These are phyloP conservation scores for Erodium moschatum DNA, from an alignment of 441 rosid genomes.

Conservation along the genomic window DNA sequence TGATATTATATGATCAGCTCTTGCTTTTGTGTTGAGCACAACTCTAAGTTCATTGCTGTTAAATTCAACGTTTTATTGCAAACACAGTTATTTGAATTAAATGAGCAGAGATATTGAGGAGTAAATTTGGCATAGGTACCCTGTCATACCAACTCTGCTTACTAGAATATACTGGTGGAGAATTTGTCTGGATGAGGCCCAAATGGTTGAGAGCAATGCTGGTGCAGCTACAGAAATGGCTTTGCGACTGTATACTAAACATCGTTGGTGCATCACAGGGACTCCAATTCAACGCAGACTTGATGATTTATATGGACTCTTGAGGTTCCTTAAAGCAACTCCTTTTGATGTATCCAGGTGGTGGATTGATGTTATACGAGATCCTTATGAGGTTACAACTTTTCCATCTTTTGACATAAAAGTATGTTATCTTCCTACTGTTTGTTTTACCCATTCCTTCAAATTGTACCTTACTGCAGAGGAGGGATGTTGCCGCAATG, in stretches of 20 bases:
- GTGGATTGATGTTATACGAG: constrained; percentile 87
- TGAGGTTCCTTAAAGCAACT: constrained; percentile 68
- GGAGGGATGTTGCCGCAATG: constrained; percentile 57
- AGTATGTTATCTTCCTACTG: constrained; percentile 1
- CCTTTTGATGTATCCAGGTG: constrained; percentile 77
- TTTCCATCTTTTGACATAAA: constrained; percentile 5
- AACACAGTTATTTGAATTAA: too few relatives aligned
- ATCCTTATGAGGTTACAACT: constrained; percentile 72
- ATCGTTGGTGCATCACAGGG: constrained; percentile 94
- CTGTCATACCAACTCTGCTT: constrained; percentile 80
- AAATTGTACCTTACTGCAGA: constrained; percentile 34
- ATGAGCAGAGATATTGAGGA: not conserved
- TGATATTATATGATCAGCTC: too few relatives aligned
- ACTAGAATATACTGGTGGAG: constrained; percentile 98
- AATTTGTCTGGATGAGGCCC: constrained; percentile 96
- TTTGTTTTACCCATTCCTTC: constrained; percentile 13
- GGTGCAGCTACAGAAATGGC: constrained; percentile 98
- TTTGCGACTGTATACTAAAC: constrained; percentile 60
- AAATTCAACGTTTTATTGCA: too few relatives aligned
- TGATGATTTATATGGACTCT: constrained; percentile 86
- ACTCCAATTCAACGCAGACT: constrained; percentile 93
- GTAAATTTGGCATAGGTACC: constrained; percentile 57
- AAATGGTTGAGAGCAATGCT: constrained; percentile 94
- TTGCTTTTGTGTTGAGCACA: too few relatives aligned
- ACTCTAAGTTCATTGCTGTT: too few relatives aligned